Conservation (phyloP, 148 eudicot species). For the Rheum nobile region DNA sequence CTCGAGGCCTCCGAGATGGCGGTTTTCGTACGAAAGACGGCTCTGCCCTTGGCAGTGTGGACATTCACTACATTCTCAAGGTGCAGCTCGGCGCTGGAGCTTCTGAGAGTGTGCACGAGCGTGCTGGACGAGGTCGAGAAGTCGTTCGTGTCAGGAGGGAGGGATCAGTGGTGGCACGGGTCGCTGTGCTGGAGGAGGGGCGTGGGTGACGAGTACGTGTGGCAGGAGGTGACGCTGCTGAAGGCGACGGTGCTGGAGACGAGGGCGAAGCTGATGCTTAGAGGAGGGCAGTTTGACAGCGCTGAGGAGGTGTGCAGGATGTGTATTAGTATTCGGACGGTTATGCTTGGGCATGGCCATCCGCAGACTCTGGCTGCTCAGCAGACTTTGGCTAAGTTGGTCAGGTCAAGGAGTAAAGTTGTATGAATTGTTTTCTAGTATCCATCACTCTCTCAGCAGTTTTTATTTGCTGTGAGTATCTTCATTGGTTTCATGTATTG, state of each 20-base stretch:
- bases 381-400: conserved; percentile 80
- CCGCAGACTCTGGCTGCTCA: conserved; percentile 79
- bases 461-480: background rate
- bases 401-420: conserved; percentile 71
- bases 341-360: conserved; percentile 81
- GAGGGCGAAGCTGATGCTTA: conserved; percentile 59
- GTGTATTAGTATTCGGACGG: conserved; percentile 84
- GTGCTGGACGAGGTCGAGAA: conserved; percentile 83
- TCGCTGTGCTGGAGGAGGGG: conserved; percentile 67
- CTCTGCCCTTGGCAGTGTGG: conserved; percentile 59
- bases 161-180: conserved; percentile 71
- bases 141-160: conserved; percentile 66
- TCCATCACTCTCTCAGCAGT: too few species aligned
- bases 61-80: conserved; percentile 68
- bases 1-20: conserved; percentile 65
- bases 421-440: too few species aligned
- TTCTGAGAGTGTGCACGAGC: conserved; percentile 65
- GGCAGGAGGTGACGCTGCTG: conserved; percentile 83
- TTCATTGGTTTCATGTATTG: background rate
- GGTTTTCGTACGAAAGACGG: conserved; percentile 54
- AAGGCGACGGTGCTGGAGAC: conserved; percentile 80
- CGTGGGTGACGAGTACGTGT: conserved; percentile 52
- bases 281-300: conserved; percentile 73
- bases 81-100: conserved; percentile 70
- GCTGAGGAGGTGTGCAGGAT: conserved; percentile 84